These are phyloP conservation scores for Hevea brasiliensis DNA, from an alignment of 345 rosid species.

Conservation along the genomic window DNA sequence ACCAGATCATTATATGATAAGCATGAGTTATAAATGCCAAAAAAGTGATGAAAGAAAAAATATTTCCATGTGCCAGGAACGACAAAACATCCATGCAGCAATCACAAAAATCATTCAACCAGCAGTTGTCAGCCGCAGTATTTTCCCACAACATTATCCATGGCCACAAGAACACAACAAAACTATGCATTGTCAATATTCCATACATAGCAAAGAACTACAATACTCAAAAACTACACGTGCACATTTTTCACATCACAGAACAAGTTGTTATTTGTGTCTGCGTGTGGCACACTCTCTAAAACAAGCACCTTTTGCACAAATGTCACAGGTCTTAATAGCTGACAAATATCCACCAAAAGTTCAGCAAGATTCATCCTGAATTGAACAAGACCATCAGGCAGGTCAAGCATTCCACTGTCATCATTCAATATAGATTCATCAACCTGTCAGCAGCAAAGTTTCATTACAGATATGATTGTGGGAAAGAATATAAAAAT, in stretches of 20 bases:
- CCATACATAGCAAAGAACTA: background rate
- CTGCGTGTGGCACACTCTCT: background rate
- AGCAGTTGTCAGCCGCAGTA: background rate
- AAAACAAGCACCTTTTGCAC: conserved; percentile 65
- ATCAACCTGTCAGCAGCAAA: conserved; percentile 61
- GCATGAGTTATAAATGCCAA: background rate
- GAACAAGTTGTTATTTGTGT: background rate
- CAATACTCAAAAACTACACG: background rate
- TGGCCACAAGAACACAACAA: background rate
- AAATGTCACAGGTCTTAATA: conserved; percentile 60
- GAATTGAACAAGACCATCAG: conserved; percentile 81
- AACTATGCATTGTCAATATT: background rate
- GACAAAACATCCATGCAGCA: background rate
- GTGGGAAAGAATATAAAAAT: background rate
- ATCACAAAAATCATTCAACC: background rate
- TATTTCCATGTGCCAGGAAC: background rate
- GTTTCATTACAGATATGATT: background rate
- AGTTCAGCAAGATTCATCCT: conserved; percentile 87
- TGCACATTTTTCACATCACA: background rate
- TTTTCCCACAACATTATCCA: background rate
- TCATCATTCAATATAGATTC: conserved; percentile 64
- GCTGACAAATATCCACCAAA: conserved; percentile 87
- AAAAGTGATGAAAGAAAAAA: background rate
- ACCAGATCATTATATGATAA: background rate
- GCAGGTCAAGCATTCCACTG: conserved; percentile 59